Evolutionary conservation across 2,329 filamentous ascomycete species (phyloP), one percentile per base, ranked within the genome.

Genomic region (Cytospora chrysosperma): DNA sequence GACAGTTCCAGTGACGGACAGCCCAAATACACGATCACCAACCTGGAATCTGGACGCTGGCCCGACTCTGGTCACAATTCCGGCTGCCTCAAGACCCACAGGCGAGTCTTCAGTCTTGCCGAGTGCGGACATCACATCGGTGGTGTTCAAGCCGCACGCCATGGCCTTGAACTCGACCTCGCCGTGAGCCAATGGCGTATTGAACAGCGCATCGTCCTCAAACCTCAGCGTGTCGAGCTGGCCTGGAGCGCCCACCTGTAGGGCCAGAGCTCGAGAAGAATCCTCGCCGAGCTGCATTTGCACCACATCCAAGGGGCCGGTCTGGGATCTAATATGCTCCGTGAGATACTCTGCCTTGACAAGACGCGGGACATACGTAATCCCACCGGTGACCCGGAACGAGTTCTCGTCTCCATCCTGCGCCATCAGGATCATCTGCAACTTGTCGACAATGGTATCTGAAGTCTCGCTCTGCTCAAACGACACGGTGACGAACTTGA

Each of bases 131-230:
- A 66, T 56, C 6, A 71, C 28, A 49, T 72, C 69, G 53, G 57
- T 47, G 49, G 62, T 62, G 49, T 62, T 69, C 30, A 68, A n/a
- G 4, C 69, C 68, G 17, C 59, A 62, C 10, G 70, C 69, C 62
- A 62, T 65, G 17, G 62, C 54, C 32, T 66, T 62, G 27, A 72
- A 69, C 24, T 71, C 69, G 50, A 72, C 67, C 10, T 71, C 69
- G n/a, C 66, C 43, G 13, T 54, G 61, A 26, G 34, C 56, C 24
- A 72, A 59, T 2, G 55, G 60, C 4, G 53, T 50, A 8, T 64
- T 52, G 24, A 51, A 40, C 8, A 61, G n/a, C 1, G 13, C 21
- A 19, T 71, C 70, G 21, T 70, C 66, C 9, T 66, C 68, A 49
- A 69, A 72, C 19, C 64, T 63, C 19, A 71, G 61, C 1, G 67